Conservation (phyloP, 2,329 filamentous ascomycete species). For the Elsinoe batatas region DNA sequence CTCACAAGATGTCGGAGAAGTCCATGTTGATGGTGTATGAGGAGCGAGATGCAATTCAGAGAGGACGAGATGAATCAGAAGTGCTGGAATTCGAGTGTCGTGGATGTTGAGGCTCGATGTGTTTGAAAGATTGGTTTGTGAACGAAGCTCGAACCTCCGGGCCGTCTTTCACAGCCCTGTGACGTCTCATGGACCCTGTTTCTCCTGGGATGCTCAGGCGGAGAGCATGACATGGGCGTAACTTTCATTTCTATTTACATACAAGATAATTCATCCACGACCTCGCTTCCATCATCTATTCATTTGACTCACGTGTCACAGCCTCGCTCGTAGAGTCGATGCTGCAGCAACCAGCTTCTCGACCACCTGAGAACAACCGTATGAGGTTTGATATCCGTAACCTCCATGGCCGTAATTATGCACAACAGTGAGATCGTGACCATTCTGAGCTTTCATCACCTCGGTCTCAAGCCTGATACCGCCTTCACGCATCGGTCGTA, state of each 20-base stretch:
- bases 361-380: constrained; percentile 33
- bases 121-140: not conserved
- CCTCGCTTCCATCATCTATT: not conserved
- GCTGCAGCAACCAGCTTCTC: constrained; percentile 31
- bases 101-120: not conserved
- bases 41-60: not conserved
- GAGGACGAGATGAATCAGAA: not conserved
- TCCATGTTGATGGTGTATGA: constrained; percentile 53
- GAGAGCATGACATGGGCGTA: not conserved
- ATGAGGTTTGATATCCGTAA: constrained; percentile 56
- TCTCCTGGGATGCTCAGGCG: not conserved
- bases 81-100: not conserved
- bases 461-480: constrained; percentile 71
- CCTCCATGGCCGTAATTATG: constrained; percentile 75
- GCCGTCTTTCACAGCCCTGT: not conserved
- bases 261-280: not conserved
- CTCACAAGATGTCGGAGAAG: constrained; percentile 80
- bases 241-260: not conserved
- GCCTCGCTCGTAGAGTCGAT: constrained; percentile 20
- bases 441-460: constrained; percentile 42
- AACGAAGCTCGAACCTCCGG: not conserved
- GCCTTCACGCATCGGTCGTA: constrained; percentile 63
- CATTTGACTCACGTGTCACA: constrained; percentile 14
- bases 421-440: constrained; percentile 49
- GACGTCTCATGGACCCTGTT: not conserved